phyloP scores from a whole-genome alignment of 1,284 basidiomycete genomes.

The Rugosomyces carneus region DNA sequence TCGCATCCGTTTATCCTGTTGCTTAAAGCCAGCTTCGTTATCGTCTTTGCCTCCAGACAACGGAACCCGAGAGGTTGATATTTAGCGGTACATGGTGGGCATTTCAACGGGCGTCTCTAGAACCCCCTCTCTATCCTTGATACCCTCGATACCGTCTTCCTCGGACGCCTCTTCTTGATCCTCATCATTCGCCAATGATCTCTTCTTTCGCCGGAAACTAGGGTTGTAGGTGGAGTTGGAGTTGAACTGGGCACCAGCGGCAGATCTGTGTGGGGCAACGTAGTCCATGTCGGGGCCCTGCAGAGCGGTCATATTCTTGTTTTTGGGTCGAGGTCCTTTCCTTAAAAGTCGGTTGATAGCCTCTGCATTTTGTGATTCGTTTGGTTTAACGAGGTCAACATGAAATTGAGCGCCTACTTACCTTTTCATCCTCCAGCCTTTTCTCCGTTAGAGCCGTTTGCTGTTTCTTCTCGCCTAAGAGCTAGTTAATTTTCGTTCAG shows the following conservation, averaged over 20 bases:
- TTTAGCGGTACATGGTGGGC: conserved; percentile 60
- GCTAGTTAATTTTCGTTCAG: conserved; percentile 84
- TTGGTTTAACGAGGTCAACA: not conserved
- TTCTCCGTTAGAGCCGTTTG: too few relatives aligned
- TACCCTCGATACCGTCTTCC: conserved; percentile 24
- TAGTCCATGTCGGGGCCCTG: conserved; percentile 14
- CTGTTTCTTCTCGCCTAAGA: conserved; percentile 79
- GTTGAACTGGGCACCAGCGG: too few relatives aligned
- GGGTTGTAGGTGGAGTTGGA: too few relatives aligned
- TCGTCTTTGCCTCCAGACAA: conserved; percentile 17
- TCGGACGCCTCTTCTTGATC: conserved; percentile 26
- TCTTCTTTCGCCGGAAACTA: conserved; percentile 13
- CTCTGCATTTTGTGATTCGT: conserved; percentile 34
- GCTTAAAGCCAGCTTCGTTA: too few relatives aligned
- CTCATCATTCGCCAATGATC: conserved; percentile 6
- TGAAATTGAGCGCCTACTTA: conserved; percentile 21
- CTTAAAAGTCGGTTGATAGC: conserved; percentile 89
- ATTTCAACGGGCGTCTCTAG: conserved; percentile 23
- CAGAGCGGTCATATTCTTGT: conserved; percentile 46
- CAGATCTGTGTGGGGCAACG: too few relatives aligned
- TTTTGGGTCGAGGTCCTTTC: conserved; percentile 72
- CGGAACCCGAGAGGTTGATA: conserved; percentile 38
- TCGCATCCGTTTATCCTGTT: conserved; percentile 19
- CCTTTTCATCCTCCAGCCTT: too few relatives aligned
- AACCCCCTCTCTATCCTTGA: conserved; percentile 26